Evolutionary conservation across 2,329 filamentous ascomycete species (phyloP), one percentile per base, ranked within the genome.

Genomic region (Fulvia fulva): DNA sequence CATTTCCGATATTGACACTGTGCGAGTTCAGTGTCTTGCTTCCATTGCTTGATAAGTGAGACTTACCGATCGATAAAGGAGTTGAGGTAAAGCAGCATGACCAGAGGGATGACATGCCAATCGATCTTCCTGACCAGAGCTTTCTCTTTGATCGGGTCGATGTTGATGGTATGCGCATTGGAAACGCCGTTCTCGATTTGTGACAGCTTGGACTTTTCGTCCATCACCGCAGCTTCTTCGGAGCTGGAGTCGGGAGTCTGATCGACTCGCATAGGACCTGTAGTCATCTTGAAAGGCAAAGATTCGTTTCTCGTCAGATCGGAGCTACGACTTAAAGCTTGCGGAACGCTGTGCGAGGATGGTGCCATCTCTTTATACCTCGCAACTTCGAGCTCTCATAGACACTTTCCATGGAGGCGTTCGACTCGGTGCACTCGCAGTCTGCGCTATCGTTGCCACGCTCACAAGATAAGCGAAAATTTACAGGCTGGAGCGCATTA

Each of bases 61-160:
- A 37, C 32, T 16, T 9, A 9, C 32, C 88, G 79, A 69, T 91
- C 89, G 7, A 92, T 75, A 70, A 91, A 92, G 64, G 85, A 88
- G 64, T 91, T 85, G 12, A 91, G 78, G 70, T 92, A 93, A 14
- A 89, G 73, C 5, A 83, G 71, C 83, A 88, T 88, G 8, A 89
- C 77, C 21, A 89, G 75, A 2, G 87, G 87, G 12, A 90, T 80
- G 25, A 90, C 78, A 67, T 82, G 78, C 14, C 78, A 60, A 70
- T 90, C 87, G 32, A 90, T 73, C 72, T 88, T 89, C 55, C 83
- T 78, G 45, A 89, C 76, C 21, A 89, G 76, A 63, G 78, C 80
- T 64, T 76, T 78, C 73, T 89, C 75, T n/a, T 70, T 71, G 5
- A 67, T 78, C 1, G 64, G 62, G 52, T 78, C 76, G 32, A 75